Evolutionary conservation across 2,329 filamentous ascomycete genomes (phyloP), one percentile per base, ranked within the genome.

Genomic region (Pseudogymnoascus sp.): DNA sequence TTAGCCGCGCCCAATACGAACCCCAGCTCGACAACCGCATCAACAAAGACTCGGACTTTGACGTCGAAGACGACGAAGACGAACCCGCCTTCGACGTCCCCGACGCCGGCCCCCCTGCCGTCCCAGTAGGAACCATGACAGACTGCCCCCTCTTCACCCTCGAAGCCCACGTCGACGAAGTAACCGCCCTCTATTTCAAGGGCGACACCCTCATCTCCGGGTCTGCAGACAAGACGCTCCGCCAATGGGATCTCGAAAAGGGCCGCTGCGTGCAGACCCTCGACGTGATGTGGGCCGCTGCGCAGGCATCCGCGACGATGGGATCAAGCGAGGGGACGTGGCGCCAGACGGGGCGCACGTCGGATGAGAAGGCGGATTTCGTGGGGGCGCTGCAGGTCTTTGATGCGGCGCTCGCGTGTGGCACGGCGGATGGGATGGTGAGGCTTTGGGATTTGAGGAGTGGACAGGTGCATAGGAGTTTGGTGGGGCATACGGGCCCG

Each of bases 201-300:
- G 90, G 90, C 61, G 87, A 96, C 67, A 91, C 90, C 0, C 81
- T 99, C 14, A 91, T 99, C 32, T 99, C 94, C 1, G 94, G 94
- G 11, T 97, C 93, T 6, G 89, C 94, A 0, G 94, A 99, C 77
- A 99, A 99, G 80, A 99, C 94, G 1, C 79, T 99, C 61, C 87
- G 94, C 47, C 94, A 99, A 73, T 99, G 94, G 94, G 94, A 99
- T 77, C 81, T 99, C 58, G 90, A 93, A 69, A 97, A 92, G 73
- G 94, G 94, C n/a, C 88, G 94, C 57, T 97, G 94, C 73, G 90
- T 99, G 60, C 94, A 99, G 75, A 99, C 94, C 2, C 79, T 99
- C 57, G 94, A 99, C 74, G 93, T 99, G 6, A 89, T 99, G 73
- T 99, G 94, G 94, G 94, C 94, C 8, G 92, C 94, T 4, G 92